Evolutionary conservation across 2,329 filamentous ascomycete species (phyloP).

Genomic region (Septoria linicola): DNA sequence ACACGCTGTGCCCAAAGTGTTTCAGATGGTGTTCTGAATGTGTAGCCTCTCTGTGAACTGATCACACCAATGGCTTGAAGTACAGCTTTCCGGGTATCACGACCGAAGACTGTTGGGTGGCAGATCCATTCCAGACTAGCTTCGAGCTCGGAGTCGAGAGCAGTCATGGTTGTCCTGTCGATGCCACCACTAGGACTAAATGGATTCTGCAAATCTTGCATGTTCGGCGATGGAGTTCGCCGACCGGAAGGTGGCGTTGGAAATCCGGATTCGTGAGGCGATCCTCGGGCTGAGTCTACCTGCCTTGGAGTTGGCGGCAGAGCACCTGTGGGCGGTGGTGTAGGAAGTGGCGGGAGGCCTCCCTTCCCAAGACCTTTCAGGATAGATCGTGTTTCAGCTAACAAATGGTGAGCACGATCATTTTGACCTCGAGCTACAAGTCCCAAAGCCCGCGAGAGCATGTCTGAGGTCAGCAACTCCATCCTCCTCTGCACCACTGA

Average conservation of each 20-base stretch:
- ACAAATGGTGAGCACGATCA: constrained; percentile 85
- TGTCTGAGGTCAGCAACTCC: constrained; percentile 96
- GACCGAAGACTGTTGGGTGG: constrained; percentile 89
- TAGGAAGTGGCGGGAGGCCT: constrained; percentile 80
- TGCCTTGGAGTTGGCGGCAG: constrained; percentile 39
- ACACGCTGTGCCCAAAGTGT: constrained; percentile 84
- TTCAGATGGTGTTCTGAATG: constrained; percentile 87
- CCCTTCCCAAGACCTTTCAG: constrained; percentile 95
- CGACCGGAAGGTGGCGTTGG: constrained; percentile 24
- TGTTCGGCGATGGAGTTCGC: constrained; percentile 43
- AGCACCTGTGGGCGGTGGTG: constrained; percentile 49
- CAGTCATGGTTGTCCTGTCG: constrained; percentile 75
- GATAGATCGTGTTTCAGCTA: constrained; percentile 91
- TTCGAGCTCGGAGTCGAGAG: constrained; percentile 88
- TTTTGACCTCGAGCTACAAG: constrained; percentile 89
- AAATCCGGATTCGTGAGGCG: constrained; percentile 26
- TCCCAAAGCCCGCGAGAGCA: constrained; percentile 89
- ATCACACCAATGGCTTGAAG: constrained; percentile 96
- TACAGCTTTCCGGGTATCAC: constrained; percentile 92
- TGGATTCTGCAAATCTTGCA: constrained; percentile 38
- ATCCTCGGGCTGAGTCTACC: constrained; percentile 14
- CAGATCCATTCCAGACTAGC: constrained; percentile 94
- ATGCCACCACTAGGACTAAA: constrained; percentile 67
- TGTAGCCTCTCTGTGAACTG: constrained; percentile 88
- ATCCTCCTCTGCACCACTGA: constrained; percentile 94